Percentiles rank a stretch among this genome's conserved stretches.
phyloP scores from a whole-genome alignment of 495 filamentous ascomycete genomes.

The Lasiosphaeria ovina region DNA sequence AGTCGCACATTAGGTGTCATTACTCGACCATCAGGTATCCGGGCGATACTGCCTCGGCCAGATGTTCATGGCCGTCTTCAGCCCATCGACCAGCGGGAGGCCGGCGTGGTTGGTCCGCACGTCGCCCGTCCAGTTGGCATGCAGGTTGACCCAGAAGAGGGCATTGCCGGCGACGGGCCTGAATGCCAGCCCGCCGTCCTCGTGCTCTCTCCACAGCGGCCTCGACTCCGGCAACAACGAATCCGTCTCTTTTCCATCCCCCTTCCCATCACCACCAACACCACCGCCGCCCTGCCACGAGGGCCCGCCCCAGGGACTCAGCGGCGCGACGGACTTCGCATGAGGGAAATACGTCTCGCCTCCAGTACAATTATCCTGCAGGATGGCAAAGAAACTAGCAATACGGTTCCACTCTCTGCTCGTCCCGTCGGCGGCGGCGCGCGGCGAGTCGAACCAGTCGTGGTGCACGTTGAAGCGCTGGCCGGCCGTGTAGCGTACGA shows the following conservation, averaged over 20 bases:
- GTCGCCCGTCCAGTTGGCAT: constrained; percentile 48
- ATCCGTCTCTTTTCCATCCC: constrained; percentile 2
- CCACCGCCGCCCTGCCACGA: constrained; percentile 22
- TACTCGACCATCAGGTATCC: constrained; percentile 10
- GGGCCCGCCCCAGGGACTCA: constrained; percentile 19
- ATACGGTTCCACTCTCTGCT: constrained; percentile 42
- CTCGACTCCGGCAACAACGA: constrained; percentile 1
- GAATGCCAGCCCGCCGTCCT: constrained; percentile 52
- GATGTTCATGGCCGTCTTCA: constrained; percentile 58
- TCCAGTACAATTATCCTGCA: constrained; percentile 41
- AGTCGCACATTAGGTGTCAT: background rate
- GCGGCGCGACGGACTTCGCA: constrained; percentile 29
- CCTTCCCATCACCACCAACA: no score
- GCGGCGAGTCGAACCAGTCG: constrained; percentile 45
- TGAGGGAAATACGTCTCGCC: constrained; percentile 50
- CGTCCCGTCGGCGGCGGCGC: constrained; percentile 26
- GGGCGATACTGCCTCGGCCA: constrained; percentile 47
- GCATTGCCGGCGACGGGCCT: constrained; percentile 51
- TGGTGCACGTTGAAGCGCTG: constrained; percentile 48
- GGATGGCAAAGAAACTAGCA: constrained; percentile 49
- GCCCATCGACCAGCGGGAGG: constrained; percentile 44
- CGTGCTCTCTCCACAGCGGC: constrained; percentile 42
- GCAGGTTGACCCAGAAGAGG: constrained; percentile 54
- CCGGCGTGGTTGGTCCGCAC: constrained; percentile 49
- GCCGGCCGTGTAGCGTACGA: constrained; percentile 47